These are phyloP conservation scores for Trichoderma sp. DNA, from an alignment of 2,329 filamentous ascomycete species.

Conservation along the genomic window DNA sequence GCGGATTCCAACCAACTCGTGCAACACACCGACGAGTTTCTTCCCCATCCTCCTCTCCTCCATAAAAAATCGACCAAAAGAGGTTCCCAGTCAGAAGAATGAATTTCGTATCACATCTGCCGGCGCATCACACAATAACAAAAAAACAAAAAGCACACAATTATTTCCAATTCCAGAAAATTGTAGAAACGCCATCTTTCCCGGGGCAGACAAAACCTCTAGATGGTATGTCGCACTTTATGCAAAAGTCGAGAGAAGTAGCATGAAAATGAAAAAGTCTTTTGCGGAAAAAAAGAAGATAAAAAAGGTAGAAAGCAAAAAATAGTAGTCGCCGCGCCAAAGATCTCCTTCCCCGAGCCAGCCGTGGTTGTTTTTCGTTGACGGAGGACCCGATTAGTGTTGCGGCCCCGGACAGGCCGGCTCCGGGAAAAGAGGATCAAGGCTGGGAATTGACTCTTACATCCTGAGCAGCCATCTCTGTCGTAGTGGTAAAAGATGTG, in stretches of 20 bases:
- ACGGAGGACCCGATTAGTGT: slow-evolving; percentile 4
- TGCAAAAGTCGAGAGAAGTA: slow-evolving; percentile 17
- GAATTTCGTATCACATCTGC: slow-evolving; percentile 16
- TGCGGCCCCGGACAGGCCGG: slow-evolving; percentile 15
- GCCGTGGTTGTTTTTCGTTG: slow-evolving; percentile 3
- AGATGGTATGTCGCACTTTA: slow-evolving; percentile 11
- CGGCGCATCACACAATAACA: slow-evolving; percentile 9
- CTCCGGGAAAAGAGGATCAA: not conserved
- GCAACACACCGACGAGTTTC: not conserved
- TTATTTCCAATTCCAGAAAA: slow-evolving; percentile 13
- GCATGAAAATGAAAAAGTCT: not conserved
- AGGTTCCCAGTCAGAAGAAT: not conserved
- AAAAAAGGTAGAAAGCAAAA: not conserved
- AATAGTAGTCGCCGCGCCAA: slow-evolving; percentile 5
- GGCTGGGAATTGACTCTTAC: not conserved
- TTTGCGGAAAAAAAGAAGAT: not conserved
- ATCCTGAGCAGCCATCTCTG: not conserved
- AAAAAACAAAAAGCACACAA: not conserved
- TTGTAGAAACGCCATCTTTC: slow-evolving; percentile 17
- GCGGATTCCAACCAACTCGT: slow-evolving; percentile 6
- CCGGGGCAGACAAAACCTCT: slow-evolving; percentile 7
- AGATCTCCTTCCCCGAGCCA: slow-evolving; percentile 1
- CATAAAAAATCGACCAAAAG: not conserved
- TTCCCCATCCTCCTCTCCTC: not conserved
- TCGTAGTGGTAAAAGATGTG: not conserved